Base-by-base conservation (phyloP, 1,284 basidiomycete species). In the Psilocybe mexicana region DNA sequence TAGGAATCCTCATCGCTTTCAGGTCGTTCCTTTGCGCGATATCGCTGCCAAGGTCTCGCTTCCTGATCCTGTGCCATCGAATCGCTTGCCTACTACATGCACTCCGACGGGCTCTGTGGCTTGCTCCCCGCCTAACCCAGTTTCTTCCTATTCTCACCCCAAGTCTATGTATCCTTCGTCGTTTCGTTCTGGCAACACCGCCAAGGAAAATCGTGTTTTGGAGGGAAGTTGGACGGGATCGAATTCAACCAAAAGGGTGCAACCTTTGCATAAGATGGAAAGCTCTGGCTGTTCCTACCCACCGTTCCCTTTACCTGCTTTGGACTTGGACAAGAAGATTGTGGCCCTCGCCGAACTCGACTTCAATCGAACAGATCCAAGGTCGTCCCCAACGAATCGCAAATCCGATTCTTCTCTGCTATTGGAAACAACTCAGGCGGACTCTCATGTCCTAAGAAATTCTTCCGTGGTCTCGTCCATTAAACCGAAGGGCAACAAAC, bases 11-110 rank as follows among this genome's bases (percentile, higher is more conserved):
- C 76, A 78, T 58, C 69, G 74, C 18, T 78, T 78, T 55, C 76
- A 77, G 59, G 66, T 77, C n/a, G 65, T 77, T 28, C 72, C 76
- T 11, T 69, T 77, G 28, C 72, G 72, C 54, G 74, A 78, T 33
- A 33, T 33, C 38, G 70, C 62, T 30, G 49, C 58, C 18, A 62
- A 61, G 54, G 55, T 26, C 26, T 28, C 47, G 30, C 33, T 47
- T 43, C 52, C 23, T 7, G 56, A 47, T 14, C 18, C 52, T 2
- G 63, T 61, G 25, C 26, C 43, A 25, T 25, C 44, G 14, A 49
- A 28, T 42, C 55, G 53, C 24, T 45, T 58, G 8, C 55, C 57
- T 40, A n/a, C 55, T n/a, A 52, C 18, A 18, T 18, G 18, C 18
- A 18, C 58, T 12, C 61, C 61, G 6, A 55, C 43, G 30, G 57